Conservation (phyloP, 345 rosid species). For the Camelina laxa region DNA sequence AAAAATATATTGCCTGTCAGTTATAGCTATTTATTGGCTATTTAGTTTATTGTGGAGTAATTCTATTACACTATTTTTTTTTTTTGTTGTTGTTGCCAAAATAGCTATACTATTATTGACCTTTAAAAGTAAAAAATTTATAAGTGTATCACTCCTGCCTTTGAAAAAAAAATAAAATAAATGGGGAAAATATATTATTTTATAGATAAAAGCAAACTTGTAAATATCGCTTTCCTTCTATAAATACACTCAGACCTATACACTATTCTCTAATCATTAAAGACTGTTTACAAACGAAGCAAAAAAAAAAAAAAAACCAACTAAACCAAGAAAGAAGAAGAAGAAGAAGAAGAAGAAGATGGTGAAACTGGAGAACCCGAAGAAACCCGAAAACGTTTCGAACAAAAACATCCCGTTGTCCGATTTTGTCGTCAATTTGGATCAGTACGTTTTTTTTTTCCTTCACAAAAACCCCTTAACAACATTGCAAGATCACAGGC, state of each 20-base stretch:
- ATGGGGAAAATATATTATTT: neutral
- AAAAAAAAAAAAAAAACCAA: neutral
- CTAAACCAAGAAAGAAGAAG: constrained; percentile 16
- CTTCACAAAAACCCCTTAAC: constrained; percentile 11
- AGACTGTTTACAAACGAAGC: constrained; percentile 16
- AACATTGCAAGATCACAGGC: constrained; percentile 35
- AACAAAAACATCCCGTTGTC: constrained; percentile 31
- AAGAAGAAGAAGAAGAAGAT: constrained; percentile 31
- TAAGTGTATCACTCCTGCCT: too few relatives aligned
- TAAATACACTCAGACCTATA: constrained; percentile 36
- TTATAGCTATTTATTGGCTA: neutral
- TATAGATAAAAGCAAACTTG: neutral
- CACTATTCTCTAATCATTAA: constrained; percentile 44
- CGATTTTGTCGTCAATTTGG: constrained; percentile 39
- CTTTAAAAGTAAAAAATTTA: neutral
- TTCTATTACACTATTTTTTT: neutral
- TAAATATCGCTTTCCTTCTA: constrained; percentile 36
- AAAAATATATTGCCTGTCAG: neutral
- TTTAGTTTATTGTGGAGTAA: neutral
- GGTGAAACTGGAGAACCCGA: constrained; percentile 42
- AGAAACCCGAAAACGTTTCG: constrained; percentile 1
- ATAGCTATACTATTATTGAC: constrained; percentile 6
- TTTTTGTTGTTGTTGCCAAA: too few relatives aligned
- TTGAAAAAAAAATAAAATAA: too few relatives aligned
- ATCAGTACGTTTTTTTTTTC: constrained; percentile 34